Percentiles rank a stretch among this genome's conserved stretches.
These are phyloP conservation scores for Lagerstroemia speciosa DNA, from an alignment of 345 rosid species.

Conservation along the genomic window DNA sequence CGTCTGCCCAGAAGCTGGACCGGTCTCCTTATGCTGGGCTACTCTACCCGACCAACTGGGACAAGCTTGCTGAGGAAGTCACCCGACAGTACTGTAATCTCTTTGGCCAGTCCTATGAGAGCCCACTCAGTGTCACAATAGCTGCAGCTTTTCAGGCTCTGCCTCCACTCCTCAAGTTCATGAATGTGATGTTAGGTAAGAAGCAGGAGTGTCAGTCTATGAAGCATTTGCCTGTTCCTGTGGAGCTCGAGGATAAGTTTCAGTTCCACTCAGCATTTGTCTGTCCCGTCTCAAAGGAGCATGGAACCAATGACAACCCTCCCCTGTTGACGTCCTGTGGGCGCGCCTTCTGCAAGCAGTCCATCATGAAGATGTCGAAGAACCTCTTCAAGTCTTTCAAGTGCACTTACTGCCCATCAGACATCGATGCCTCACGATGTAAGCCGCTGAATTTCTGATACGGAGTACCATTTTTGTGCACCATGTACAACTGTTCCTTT, in stretches of 20 bases:
- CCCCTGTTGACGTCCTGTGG: conserved; percentile 60
- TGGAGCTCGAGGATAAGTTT: conserved; percentile 49
- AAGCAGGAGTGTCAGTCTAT: conserved; percentile 55
- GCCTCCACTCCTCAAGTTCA: conserved; percentile 64
- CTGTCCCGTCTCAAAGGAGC: conserved; percentile 68
- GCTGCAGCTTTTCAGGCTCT: conserved; percentile 63
- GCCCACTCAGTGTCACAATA: conserved; percentile 41
- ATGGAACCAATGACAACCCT: conserved; percentile 54
- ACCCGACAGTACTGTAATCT: conserved; percentile 40
- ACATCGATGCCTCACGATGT: conserved; percentile 33
- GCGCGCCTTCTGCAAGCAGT: conserved; percentile 68
- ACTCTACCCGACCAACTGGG: conserved; percentile 38
- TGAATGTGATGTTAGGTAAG: conserved; percentile 57
- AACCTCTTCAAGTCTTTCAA: conserved; percentile 38
- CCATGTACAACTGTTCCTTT: not conserved
- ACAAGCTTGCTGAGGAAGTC: conserved; percentile 37
- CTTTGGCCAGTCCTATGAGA: conserved; percentile 36
- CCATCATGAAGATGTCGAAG: conserved; percentile 56
- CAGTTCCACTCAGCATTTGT: conserved; percentile 71
- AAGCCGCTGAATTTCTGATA: conserved; percentile 37
- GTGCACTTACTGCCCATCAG: conserved; percentile 63
- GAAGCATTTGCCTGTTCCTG: conserved; percentile 54
- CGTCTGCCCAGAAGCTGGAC: conserved; percentile 48
- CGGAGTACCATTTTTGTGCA: not conserved
- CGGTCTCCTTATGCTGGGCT: conserved; percentile 46